Evolutionary conservation across 1,139 yeast species (phyloP).

Genomic region (Lodderomyces orthopsilosis): DNA sequence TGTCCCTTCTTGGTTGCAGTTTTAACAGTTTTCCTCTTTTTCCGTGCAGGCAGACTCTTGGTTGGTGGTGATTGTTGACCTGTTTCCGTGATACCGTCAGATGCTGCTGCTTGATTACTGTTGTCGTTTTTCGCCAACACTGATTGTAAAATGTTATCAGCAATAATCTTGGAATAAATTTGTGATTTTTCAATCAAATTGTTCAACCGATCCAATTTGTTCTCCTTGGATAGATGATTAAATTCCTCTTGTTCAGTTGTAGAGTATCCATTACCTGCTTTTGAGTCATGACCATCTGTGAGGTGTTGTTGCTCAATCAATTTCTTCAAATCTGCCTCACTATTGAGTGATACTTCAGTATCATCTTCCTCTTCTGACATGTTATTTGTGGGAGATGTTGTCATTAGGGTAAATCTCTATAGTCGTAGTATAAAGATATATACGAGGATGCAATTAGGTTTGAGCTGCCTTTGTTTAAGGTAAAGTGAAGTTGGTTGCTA

Average conservation of each 20-base stretch:
- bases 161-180: constrained; percentile 76
- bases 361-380: constrained; percentile 3
- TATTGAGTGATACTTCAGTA: constrained; percentile 1
- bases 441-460: too few species aligned
- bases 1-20: constrained; percentile 3
- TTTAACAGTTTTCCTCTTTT: constrained; percentile 16
- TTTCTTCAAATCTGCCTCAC: constrained; percentile 8
- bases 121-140: constrained; percentile 19
- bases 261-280: neutral
- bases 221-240: constrained; percentile 34
- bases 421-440: too few species aligned
- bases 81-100: constrained; percentile 9
- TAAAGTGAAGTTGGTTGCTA: too few species aligned
- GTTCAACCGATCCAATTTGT: constrained; percentile 60
- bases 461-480: too few species aligned
- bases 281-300: neutral
- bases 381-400: neutral
- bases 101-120: constrained; percentile 11
- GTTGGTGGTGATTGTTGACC: constrained; percentile 15
- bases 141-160: constrained; percentile 65
- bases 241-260: constrained; percentile 36
- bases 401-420: neutral
- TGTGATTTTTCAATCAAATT: constrained; percentile 79
- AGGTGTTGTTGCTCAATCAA: constrained; percentile 5
- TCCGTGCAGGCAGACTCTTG: constrained; percentile 8